Percentiles rank a stretch among this genome's conserved stretches.
These are phyloP conservation scores for Mycena haematopus DNA, from an alignment of 768 basidiomycete species.

Conservation along the genomic window DNA sequence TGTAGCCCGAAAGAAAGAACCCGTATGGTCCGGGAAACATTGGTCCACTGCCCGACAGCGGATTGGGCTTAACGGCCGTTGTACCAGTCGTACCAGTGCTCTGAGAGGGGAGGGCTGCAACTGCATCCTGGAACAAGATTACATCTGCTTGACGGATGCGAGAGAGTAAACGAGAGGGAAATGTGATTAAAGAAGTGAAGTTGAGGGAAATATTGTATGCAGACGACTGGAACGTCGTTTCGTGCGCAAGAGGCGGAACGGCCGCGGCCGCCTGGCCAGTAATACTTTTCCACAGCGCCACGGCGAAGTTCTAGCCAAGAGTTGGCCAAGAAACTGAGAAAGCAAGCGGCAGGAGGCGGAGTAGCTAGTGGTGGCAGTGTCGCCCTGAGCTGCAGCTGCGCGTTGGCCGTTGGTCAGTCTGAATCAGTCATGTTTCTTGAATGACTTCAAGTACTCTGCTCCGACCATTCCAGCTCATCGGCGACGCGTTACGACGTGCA, in stretches of 20 bases:
- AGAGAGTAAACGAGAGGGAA: conserved; percentile 47
- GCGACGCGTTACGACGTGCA: too few relatives aligned
- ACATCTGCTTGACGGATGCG: conserved; percentile 44
- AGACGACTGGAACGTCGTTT: conserved; percentile 19
- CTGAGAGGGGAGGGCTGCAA: conserved; percentile 17
- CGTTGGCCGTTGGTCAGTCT: too few relatives aligned
- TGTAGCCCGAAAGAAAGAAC: conserved; percentile 78
- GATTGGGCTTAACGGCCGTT: conserved; percentile 12
- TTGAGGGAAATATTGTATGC: conserved; percentile 52
- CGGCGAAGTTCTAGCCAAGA: not conserved
- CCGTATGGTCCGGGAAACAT: conserved; percentile 67
- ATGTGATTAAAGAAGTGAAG: conserved; percentile 51
- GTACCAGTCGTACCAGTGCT: conserved; percentile 13
- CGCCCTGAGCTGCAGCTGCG: too few relatives aligned
- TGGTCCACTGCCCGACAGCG: conserved; percentile 22
- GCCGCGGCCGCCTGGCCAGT: conserved; percentile 27
- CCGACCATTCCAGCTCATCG: too few relatives aligned
- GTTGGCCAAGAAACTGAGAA: not conserved
- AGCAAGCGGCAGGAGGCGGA: not conserved
- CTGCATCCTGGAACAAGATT: conserved; percentile 33
- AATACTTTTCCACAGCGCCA: conserved; percentile 31
- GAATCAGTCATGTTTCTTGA: too few relatives aligned
- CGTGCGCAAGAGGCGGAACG: conserved; percentile 20
- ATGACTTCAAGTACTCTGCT: too few relatives aligned
- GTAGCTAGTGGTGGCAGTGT: not conserved